Evolutionary conservation across 148 eudicot genomes (phyloP).

Genomic region (Cornus kousa): DNA sequence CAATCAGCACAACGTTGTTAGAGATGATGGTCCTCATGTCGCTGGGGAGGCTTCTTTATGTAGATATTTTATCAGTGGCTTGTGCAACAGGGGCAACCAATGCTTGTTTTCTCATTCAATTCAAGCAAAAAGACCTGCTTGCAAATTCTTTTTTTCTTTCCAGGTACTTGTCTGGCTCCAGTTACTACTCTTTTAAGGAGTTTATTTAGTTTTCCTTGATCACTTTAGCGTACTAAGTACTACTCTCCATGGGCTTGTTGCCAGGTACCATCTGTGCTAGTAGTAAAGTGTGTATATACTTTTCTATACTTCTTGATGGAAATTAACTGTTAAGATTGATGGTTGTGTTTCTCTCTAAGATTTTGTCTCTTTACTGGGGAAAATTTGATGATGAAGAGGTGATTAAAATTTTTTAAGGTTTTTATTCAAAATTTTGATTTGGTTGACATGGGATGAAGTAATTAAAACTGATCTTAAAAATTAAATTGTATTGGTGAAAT

Average conservation of each 20-base stretch:
- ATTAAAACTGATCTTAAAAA: no score
- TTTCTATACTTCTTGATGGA: neutral
- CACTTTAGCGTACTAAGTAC: neutral
- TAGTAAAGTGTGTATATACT: neutral
- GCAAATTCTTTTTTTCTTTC: conserved; percentile 74
- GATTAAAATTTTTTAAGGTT: no score
- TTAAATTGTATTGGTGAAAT: no score
- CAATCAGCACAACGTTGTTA: conserved; percentile 19
- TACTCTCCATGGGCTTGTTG: neutral
- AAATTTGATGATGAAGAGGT: no score
- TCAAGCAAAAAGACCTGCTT: conserved; percentile 56
- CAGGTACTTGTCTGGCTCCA: conserved; percentile 45
- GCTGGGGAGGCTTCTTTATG: conserved; percentile 52
- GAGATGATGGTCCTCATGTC: conserved; percentile 18
- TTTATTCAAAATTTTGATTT: no score
- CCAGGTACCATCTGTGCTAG: neutral
- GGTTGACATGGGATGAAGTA: no score
- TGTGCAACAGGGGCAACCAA: conserved; percentile 70
- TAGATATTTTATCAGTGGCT: conserved; percentile 62
- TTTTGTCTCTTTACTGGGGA: no score
- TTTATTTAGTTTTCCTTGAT: neutral
- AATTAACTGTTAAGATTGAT: neutral
- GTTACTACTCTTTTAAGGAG: neutral
- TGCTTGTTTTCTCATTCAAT: conserved; percentile 75
- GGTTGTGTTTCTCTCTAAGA: no score